A percentile compares a stretch with the other conserved stretches of the same genome.
Evolutionary conservation across 495 filamentous ascomycete genomes (phyloP).

Genomic region (Delitschia confertaspora): DNA sequence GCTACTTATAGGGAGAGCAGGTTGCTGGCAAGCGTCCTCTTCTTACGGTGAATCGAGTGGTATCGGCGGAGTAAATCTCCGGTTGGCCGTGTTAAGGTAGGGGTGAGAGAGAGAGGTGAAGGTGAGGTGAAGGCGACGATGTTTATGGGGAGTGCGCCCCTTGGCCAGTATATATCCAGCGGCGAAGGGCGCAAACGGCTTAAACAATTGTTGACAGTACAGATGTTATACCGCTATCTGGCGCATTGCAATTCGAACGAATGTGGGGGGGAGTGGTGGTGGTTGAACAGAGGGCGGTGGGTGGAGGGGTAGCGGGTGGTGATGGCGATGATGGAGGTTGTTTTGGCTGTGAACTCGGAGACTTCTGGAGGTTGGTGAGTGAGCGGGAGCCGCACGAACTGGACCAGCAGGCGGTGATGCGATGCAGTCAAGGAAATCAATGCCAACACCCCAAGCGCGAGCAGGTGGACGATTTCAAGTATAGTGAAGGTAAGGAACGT

Average conservation of each 20-base stretch:
- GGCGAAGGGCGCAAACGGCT: background rate
- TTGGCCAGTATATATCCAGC: background rate
- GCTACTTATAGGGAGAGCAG: too few species aligned
- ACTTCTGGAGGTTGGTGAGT: too few species aligned
- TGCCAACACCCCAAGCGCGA: too few species aligned
- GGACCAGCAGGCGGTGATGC: background rate
- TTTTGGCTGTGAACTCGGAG: constrained; percentile 11
- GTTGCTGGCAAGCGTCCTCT: too few species aligned
- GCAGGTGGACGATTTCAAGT: background rate
- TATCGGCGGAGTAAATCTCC: background rate
- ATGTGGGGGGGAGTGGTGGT: background rate
- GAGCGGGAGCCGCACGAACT: constrained; percentile 17
- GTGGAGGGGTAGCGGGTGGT: constrained; percentile 3
- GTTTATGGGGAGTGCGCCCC: background rate
- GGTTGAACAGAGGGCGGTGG: too few species aligned
- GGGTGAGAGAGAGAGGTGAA: background rate
- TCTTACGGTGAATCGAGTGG: too few species aligned
- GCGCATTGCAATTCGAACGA: background rate
- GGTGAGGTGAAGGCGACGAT: background rate
- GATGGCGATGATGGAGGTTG: constrained; percentile 14
- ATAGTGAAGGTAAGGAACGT: background rate
- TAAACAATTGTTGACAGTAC: background rate
- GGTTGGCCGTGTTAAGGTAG: background rate
- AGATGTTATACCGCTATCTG: background rate
- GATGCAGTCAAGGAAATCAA: constrained; percentile 1